Evolutionary conservation across 495 filamentous ascomycete species (phyloP), one percentile per base, ranked within the genome.

Genomic region (Talaromyces wortmannii): DNA sequence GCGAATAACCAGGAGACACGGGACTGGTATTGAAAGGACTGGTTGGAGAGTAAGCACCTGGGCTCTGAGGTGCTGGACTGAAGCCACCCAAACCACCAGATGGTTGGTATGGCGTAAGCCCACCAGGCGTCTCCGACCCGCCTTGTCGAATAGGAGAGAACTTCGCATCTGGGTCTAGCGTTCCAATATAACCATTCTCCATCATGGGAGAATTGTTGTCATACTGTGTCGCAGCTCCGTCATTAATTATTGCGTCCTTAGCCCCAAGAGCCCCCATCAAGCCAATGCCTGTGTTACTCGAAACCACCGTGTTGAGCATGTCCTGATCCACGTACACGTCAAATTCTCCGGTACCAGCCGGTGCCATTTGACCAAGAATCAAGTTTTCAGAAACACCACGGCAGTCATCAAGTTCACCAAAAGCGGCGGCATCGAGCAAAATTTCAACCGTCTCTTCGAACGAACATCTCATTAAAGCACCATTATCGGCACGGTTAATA

Each of bases 401-500:
- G 75, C 95, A 97, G 68, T 99, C 92, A 62, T 99, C 94, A 16
- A 97, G 79, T 69, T 99, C 94, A 64, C 94, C 94, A 44, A 87
- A 85, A 43, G 90, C 89, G 43, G 94, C 94, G 40, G 94, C 94
- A 56, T 99, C 94, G 31, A 97, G 80, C 29, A 99, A 76, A 73
- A 99, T 99, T 67, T 99, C 94, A 32, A 99, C 94, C 0, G 94
- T 99, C 63, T 99, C 95, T 74, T 99, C 94, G 72, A 99, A 99
- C 7, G 94, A 99, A 78, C 94, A 99, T 66, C 94, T 86, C 94
- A 99, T 99, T 63, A 99, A 77, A 2, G 94, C 94, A 76, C 94
- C 94, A 48, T 95, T 99, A 62, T 99, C 95, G 11, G 91, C 88
- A 60, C 95, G 84, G 72, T 99, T 99, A 71, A 99, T 99, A 75